Percentiles rank a stretch among this genome's conserved stretches.
Conservation (phyloP, 805 yeast species). For the Saccharomycopsis lassenensis region DNA sequence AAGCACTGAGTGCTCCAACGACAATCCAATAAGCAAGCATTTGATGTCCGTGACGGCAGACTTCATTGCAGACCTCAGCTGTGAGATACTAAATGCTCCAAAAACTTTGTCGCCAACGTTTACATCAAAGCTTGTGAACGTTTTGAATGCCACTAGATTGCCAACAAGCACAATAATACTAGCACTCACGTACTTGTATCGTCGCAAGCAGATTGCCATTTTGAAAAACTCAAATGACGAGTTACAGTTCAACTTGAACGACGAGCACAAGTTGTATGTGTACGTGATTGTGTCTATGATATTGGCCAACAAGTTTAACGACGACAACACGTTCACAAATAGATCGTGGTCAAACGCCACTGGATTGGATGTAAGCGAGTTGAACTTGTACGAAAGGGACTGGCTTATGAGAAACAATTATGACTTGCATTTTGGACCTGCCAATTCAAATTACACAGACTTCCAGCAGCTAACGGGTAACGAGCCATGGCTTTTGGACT, state of each 20-base stretch:
- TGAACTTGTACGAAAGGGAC: slow-evolving; percentile 57
- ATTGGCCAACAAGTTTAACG: slow-evolving; percentile 87
- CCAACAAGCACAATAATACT: slow-evolving; percentile 74
- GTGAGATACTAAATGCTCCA: slow-evolving; percentile 45
- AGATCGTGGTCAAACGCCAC: slow-evolving; percentile 96
- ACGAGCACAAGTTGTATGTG: slow-evolving; percentile 36
- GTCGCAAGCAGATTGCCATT: slow-evolving; percentile 35
- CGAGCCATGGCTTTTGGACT: slow-evolving; percentile 2
- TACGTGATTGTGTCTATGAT: slow-evolving; percentile 59
- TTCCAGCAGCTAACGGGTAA: background rate
- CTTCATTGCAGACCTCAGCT: slow-evolving; percentile 65
- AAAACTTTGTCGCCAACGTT: slow-evolving; percentile 19
- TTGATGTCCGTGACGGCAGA: slow-evolving; percentile 53
- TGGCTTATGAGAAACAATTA: slow-evolving; percentile 38
- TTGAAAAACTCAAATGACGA: slow-evolving; percentile 22
- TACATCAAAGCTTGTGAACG: slow-evolving; percentile 26
- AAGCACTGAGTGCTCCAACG: too few relatives aligned
- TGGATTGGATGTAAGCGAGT: slow-evolving; percentile 48
- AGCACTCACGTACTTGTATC: slow-evolving; percentile 69
- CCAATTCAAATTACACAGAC: background rate
- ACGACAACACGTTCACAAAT: slow-evolving; percentile 93
- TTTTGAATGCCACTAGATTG: slow-evolving; percentile 76
- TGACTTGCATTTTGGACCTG: slow-evolving; percentile 19
- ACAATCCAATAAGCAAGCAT: too few relatives aligned
- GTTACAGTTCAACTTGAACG: slow-evolving; percentile 25